phyloP scores from a whole-genome alignment of 2,329 filamentous ascomycete species.

The Leptographium lundbergii region DNA sequence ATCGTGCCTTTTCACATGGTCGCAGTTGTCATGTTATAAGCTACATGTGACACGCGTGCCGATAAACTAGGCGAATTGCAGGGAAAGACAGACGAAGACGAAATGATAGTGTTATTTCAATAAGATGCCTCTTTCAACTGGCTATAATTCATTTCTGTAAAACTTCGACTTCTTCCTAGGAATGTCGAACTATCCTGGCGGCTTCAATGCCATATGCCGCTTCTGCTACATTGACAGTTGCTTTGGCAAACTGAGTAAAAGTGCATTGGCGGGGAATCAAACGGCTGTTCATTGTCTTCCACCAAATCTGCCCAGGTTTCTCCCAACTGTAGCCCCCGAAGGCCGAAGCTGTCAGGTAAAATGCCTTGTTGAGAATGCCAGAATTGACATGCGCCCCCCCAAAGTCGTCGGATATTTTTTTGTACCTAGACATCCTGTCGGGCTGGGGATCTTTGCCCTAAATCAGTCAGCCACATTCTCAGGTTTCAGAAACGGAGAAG shows the following conservation, averaged over 20 bases:
- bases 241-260: conserved; percentile 36
- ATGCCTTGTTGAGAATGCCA: conserved; percentile 45
- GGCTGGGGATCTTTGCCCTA: conserved; percentile 41
- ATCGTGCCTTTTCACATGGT: too few species aligned
- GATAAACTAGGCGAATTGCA: too few species aligned
- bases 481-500: background rate
- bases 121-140: too few species aligned
- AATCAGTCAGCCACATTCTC: background rate
- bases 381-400: conserved; percentile 43
- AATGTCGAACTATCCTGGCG: conserved; percentile 29
- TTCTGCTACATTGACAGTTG: conserved; percentile 32
- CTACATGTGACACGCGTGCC: too few species aligned
- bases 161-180: conserved; percentile 37
- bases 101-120: too few species aligned
- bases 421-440: conserved; percentile 31
- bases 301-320: conserved; percentile 40
- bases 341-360: conserved; percentile 32
- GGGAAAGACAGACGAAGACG: too few species aligned
- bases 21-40: too few species aligned
- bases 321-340: conserved; percentile 43
- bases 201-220: conserved; percentile 28
- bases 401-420: conserved; percentile 29
- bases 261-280: conserved; percentile 26
- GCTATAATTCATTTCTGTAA: background rate
- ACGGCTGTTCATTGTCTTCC: conserved; percentile 33